Base-by-base conservation (phyloP, 2,329 filamentous ascomycete species). In the Hymenoscyphus repandus region DNA sequence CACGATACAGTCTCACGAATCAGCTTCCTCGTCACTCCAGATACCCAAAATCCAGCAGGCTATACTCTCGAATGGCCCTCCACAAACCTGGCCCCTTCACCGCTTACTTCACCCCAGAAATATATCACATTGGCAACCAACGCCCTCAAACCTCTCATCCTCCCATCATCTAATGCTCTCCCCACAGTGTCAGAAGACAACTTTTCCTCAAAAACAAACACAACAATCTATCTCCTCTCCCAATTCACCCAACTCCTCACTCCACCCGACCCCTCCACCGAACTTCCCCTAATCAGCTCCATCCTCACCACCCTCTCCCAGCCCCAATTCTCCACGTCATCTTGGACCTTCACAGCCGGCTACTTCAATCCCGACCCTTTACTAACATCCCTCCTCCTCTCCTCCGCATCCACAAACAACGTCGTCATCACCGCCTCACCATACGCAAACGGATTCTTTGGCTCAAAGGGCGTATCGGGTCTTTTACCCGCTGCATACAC, bases 281-380 rank as follows among this genome's bases (percentile, higher is more conserved):
- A 99, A 67, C 83, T 93, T 11, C 90, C 89, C 1, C 86, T 87
- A 13, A 73, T 99, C 15, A 89, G 82, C 0, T 79, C 80, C 41
- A 79, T 97, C 36, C 77, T 97, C 3, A 78, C 78, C 39, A 79
- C 79, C 1, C 77, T 96, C 3, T 77, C 85, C 0, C 71, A 69
- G 0, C 78, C 86, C 0, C 71, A 76, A 5, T 87, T 89, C 61
- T 72, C 75, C 9, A 77, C 80, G 32, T 88, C 87, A 0, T 85
- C 82, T 12, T 99, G 93, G 93, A 93, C 90, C 0, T 97, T 99
- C 68, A 97, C 93, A 1, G 93, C 93, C 0, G 93, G 93, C 47
- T 99, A 99, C 72, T 99, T 99, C 74, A 99, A 99, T 72, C 95
- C 95, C 50, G 90, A 90, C 6, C 86, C 90, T 0, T 83, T 85